Conservation (phyloP, 2,329 filamentous ascomycete species). For the Chaetomiaceae sp. region DNA sequence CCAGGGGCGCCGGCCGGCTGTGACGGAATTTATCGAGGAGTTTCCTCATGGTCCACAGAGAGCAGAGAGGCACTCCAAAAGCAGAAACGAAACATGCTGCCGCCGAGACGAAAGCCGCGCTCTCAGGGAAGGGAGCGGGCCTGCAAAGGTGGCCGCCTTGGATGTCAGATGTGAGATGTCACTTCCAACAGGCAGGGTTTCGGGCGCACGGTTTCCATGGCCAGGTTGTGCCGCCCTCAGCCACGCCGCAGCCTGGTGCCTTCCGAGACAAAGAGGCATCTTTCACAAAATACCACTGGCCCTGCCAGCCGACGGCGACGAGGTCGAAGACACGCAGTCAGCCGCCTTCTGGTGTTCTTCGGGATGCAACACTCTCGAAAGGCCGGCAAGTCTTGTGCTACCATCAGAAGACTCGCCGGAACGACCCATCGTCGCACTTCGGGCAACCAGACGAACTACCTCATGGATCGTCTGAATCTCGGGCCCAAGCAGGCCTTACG, state of each 20-base stretch:
- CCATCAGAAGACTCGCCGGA: constrained; percentile 13
- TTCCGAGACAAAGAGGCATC: neutral
- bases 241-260: neutral
- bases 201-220: neutral
- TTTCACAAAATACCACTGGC: constrained; percentile 3
- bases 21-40: constrained; percentile 8
- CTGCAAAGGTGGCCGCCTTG: constrained; percentile 13
- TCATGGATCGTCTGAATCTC: constrained; percentile 9
- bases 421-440: constrained; percentile 12
- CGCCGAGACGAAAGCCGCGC: constrained; percentile 8
- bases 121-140: neutral
- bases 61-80: neutral
- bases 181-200: constrained; percentile 10
- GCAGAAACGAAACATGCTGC: constrained; percentile 16
- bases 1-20: constrained; percentile 7
- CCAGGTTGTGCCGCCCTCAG: constrained; percentile 18
- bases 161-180: constrained; percentile 8
- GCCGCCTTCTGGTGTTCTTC: neutral
- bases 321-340: neutral
- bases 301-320: neutral
- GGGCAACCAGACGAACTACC: constrained; percentile 6
- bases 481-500: neutral
- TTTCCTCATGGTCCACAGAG: too few species aligned
- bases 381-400: constrained; percentile 7
- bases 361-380: neutral